Evolutionary conservation across 192 early-diverging fungal species (phyloP), one percentile per base, ranked within the genome.

Genomic region (Backusella psychrophila): DNA sequence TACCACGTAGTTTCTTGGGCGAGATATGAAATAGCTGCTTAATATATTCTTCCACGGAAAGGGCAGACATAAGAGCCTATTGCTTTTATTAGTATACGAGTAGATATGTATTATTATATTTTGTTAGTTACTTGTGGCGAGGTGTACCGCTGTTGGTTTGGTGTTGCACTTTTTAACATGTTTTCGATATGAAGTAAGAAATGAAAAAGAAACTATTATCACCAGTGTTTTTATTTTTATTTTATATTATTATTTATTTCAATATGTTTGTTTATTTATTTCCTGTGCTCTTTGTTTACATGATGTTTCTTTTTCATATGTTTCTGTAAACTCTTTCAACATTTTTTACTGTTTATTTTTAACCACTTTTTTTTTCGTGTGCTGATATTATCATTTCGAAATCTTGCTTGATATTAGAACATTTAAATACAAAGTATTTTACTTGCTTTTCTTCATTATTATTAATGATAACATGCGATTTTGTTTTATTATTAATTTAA

Each of bases 231-330:
- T 63, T 56, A 23, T 56, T 23, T 56, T 56, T 56, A 23, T 56
- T 56, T 56, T 6, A 23, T 56, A 56, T 29, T 29, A 63, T 63
- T 63, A 63, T 63, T 63, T 63, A 63, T 63, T 63, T 63, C 23
- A 63, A 29, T 26, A 26, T 63, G 56, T 63, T 63, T 63, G 56
- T 63, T 63, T 63, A 29, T 63, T 63, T 63, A 29, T 63, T 63
- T 63, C 9, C 26, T 63, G 21, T 59, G 11, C 26, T 14, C 56
- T 63, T 63, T 63, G 56, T 63, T 63, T 63, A 63, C 56, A 29
- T 63, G 56, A 63, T 29, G 26, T 29, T 14, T 63, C 26, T 63
- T 29, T 63, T 63, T 63, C 56, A 63, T 63, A 23, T 63, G 56
- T 23, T 4, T 29, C 56, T 63, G 7, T 63, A 23, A 9, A 0